Evolutionary conservation across 768 basidiomycete genomes (phyloP), one percentile per base, ranked within the genome.

Genomic region (Hygrocybe coccinea): DNA sequence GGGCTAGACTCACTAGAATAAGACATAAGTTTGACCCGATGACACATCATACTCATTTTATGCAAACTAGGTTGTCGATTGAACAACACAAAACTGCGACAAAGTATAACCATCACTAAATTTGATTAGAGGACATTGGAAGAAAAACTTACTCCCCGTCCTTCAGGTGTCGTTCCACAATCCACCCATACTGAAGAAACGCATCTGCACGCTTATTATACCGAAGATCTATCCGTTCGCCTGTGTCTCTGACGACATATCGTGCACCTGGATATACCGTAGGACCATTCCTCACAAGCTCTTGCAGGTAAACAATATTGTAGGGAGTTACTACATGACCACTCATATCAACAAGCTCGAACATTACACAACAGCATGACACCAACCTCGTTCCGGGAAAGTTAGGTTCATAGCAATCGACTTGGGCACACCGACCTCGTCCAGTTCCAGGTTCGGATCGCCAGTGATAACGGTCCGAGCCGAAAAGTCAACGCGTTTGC

Each of bases 1-100:
- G n/a, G n/a, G n/a, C 29, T 3, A 11, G 7, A 80, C 92, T 69
- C 65, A 95, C 92, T 98, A 19, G 95, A 98, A 72, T 98, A 97
- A 11, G 91, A 90, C 94, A 98, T 97, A 57, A 98, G 75, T 65
- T 89, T 92, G 29, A 98, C 91, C 35, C 95, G 85, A 75, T 98
- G 97, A 71, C 91, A 91, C 97, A 98, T 98, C 97, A 98, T 98
- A 79, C 93, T 95, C 97, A 98, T 98, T 73, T 99, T 99, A 72
- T 99, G 97, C 71, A 98, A 73, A 80, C 86, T 90, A 10, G 97
- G 97, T 68, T 99, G 97, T 52, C 97, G 95, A 70, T 99, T 98
- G 77, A 99, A 98, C 51, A 99, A 75, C 19, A 97, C 90, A 62
- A 78, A 94, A 65, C 91, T 94, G 5, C 35, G 37, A 52, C 19